Evolutionary conservation across 257 asterid genomes (phyloP).

Genomic region (Hygrophila difformis): DNA sequence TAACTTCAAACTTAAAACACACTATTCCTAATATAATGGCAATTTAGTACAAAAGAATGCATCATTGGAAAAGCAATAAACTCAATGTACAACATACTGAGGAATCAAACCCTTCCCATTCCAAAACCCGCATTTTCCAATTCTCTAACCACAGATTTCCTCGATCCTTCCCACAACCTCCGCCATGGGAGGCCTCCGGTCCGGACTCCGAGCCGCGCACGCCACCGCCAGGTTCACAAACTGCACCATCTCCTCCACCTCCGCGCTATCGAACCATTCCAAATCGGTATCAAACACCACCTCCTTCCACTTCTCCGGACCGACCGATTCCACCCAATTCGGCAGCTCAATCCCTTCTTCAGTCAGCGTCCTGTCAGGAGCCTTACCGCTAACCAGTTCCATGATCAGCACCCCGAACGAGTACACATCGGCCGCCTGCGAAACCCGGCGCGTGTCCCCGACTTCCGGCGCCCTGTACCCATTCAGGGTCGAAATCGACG

Average conservation of each 20-base stretch:
- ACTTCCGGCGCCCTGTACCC: slow-evolving; percentile 56
- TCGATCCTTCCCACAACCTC: slow-evolving; percentile 24
- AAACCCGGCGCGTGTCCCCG: slow-evolving; percentile 16
- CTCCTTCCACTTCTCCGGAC: slow-evolving; percentile 23
- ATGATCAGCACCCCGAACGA: slow-evolving; percentile 40
- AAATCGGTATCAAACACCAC: slow-evolving; percentile 36
- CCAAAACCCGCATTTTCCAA: too few species aligned
- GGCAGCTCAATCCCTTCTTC: slow-evolving; percentile 43
- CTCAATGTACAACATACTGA: too few species aligned
- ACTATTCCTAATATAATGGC: too few species aligned
- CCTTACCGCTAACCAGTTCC: slow-evolving; percentile 39
- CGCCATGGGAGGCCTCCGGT: slow-evolving; percentile 32
- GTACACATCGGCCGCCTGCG: slow-evolving; percentile 46
- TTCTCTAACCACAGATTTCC: too few species aligned
- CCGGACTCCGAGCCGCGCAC: slow-evolving; percentile 32
- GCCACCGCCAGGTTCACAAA: slow-evolving; percentile 36
- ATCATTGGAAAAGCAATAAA: too few species aligned
- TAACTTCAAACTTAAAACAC: too few species aligned
- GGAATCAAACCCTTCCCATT: too few species aligned
- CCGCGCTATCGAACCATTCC: slow-evolving; percentile 12
- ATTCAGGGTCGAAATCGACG: slow-evolving; percentile 16
- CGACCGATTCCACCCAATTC: slow-evolving; percentile 32
- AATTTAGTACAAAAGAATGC: too few species aligned
- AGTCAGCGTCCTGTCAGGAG: slow-evolving; percentile 18
- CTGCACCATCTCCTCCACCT: slow-evolving; percentile 31